phyloP scores from a whole-genome alignment of 495 filamentous ascomycete genomes.

The Sordaria brevicollis region DNA sequence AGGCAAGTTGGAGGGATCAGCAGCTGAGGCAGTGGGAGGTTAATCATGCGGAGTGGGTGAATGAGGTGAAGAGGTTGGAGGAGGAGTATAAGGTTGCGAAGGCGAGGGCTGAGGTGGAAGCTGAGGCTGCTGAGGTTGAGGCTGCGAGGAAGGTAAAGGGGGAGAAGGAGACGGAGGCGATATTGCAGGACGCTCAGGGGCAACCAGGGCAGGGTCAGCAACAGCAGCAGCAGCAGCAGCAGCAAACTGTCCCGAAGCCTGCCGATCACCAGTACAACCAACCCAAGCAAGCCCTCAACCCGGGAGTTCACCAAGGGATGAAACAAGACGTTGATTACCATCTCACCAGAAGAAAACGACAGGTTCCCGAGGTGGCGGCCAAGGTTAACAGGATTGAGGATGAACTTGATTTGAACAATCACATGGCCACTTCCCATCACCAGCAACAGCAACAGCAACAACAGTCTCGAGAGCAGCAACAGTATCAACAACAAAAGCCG shows the following conservation, averaged over 20 bases:
- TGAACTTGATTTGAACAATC: conserved; percentile 12
- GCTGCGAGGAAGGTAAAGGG: conserved; percentile 3
- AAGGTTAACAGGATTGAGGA: conserved; percentile 6
- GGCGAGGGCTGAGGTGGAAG: background rate
- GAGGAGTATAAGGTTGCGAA: too few relatives aligned
- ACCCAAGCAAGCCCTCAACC: background rate
- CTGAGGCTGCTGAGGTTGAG: conserved; percentile 5
- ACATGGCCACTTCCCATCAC: background rate
- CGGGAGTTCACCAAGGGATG: background rate
- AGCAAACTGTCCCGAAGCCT: too few relatives aligned
- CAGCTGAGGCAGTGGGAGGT: conserved; percentile 30
- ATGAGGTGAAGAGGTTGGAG: conserved; percentile 14
- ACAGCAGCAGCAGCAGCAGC: background rate
- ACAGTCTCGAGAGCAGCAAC: conserved; percentile 6
- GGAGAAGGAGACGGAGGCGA: background rate
- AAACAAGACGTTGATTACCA: background rate
- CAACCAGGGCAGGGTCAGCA: conserved; percentile 6
- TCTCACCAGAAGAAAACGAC: background rate
- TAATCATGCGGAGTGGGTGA: conserved; percentile 23
- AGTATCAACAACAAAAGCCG: conserved; percentile 14
- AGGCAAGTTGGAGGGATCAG: conserved; percentile 20
- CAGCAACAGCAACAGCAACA: background rate
- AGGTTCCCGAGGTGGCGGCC: background rate
- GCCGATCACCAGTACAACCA: too few relatives aligned
- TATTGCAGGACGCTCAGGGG: too few relatives aligned